A percentile compares a stretch with the other conserved stretches of the same genome.
These are phyloP conservation scores for Amphicarpaea edgeworthii DNA, from an alignment of 306 rosid species.

Conservation along the genomic window DNA sequence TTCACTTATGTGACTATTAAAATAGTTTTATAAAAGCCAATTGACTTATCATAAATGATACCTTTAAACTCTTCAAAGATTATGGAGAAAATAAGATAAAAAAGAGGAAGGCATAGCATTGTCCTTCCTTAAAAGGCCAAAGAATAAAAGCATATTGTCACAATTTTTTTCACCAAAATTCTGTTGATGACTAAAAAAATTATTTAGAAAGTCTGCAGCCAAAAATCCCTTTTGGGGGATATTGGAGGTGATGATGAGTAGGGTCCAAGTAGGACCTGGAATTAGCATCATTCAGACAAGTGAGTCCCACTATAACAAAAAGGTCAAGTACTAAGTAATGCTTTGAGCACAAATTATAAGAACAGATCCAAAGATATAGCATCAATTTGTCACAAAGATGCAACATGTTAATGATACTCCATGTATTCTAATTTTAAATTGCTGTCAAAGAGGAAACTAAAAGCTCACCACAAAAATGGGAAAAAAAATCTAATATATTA, in stretches of 20 bases:
- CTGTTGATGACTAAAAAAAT: neutral
- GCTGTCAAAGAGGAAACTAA: neutral
- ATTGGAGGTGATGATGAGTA: neutral
- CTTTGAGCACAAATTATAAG: neutral
- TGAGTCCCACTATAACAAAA: neutral
- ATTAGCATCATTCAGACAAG: neutral
- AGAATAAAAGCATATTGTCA: neutral
- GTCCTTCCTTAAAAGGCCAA: neutral
- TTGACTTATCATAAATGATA: no score
- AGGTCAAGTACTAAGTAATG: neutral
- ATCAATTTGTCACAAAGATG: neutral
- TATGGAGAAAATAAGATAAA: neutral
- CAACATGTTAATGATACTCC: slow-evolving; percentile 20
- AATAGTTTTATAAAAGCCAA: no score
- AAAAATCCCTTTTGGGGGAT: neutral
- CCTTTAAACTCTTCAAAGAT: no score
- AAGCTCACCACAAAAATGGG: neutral
- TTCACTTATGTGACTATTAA: no score
- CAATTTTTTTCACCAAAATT: neutral
- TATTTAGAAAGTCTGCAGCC: neutral
- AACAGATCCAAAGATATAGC: neutral
- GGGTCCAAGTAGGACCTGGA: neutral
- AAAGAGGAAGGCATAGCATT: neutral
- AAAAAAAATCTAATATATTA: neutral
- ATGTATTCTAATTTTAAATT: neutral